Evolutionary conservation across 345 rosid genomes (phyloP).

Genomic region (Brassica napus): Da-Ae NC_063444.1:11611001-11611500

Average conservation of each 20-base stretch:
- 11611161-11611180: no score
- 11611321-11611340: constrained; percentile 50
- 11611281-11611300: constrained; percentile 62
- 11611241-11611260: constrained; percentile 35
- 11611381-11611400: constrained; percentile 57
- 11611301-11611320: constrained; percentile 64
- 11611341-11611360: constrained; percentile 47
- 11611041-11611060: not conserved
- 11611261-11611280: constrained; percentile 55
- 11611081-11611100: no score
- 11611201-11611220: no score
- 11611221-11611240: no score
- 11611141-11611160: no score
- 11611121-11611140: no score
- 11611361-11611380: constrained; percentile 53
- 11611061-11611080: no score
- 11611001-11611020: constrained; percentile 63
- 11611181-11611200: no score
- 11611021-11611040: not conserved
- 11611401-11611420: constrained; percentile 53
- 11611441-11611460: constrained; percentile 55
- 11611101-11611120: no score
- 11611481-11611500: constrained; percentile 48
- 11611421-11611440: constrained; percentile 61
- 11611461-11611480: constrained; percentile 49